A percentile compares a stretch with the other conserved stretches of the same genome.
Conservation (phyloP, 352 stramenopile genomes). For the Phytophthora fragariaefolia region DNA sequence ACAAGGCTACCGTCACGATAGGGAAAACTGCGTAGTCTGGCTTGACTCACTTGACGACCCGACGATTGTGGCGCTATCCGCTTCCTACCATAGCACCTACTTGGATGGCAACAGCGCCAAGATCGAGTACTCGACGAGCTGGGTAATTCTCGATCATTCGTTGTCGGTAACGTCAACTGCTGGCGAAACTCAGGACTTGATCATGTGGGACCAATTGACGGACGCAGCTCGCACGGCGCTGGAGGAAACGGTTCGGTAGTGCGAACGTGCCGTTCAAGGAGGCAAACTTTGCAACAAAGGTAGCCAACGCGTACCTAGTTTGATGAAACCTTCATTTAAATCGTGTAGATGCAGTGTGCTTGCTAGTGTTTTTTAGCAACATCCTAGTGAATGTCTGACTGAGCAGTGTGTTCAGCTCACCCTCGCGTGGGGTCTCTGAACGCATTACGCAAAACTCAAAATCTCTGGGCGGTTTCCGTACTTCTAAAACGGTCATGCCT, state of each 20-base stretch:
- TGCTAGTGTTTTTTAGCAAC: too few relatives aligned
- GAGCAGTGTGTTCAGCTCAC: too few relatives aligned
- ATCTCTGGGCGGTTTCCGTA: too few relatives aligned
- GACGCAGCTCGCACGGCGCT: conserved; percentile 26
- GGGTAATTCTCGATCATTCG: conserved; percentile 9
- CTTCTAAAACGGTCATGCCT: conserved; percentile 1
- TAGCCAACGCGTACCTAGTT: conserved; percentile 16
- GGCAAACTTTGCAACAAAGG: conserved; percentile 34
- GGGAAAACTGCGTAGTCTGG: conserved; percentile 51
- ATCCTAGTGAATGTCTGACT: too few relatives aligned
- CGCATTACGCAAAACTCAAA: too few relatives aligned
- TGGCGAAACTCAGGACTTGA: conserved; percentile 28
- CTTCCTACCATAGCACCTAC: conserved; percentile 19
- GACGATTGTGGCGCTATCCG: conserved; percentile 16
- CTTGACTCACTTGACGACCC: conserved; percentile 28
- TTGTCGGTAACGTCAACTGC: conserved; percentile 11
- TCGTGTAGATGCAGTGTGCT: too few relatives aligned
- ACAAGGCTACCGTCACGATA: conserved; percentile 48
- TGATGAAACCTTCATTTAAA: too few relatives aligned
- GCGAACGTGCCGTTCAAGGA: conserved; percentile 45
- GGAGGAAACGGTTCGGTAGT: conserved; percentile 33
- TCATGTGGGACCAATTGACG: conserved; percentile 33
- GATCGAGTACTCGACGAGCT: conserved; percentile 29
- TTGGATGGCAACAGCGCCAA: conserved; percentile 14
- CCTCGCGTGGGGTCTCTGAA: too few relatives aligned